Conservation (phyloP, 2,329 filamentous ascomycete genomes). For the Penicillium sp. region DNA sequence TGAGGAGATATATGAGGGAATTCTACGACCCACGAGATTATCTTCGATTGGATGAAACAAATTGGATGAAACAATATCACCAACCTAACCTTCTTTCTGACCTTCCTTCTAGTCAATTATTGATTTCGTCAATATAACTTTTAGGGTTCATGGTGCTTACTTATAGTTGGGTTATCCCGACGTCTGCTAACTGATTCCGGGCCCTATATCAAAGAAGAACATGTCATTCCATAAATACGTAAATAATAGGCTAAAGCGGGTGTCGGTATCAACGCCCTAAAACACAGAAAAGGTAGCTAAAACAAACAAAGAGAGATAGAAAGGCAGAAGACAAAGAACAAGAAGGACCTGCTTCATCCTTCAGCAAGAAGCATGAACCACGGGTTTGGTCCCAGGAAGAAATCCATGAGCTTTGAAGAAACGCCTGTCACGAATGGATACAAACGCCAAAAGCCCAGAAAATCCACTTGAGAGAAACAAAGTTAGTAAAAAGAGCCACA, state of each 20-base stretch:
- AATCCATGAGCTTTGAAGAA: background rate
- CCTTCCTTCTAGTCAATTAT: no score
- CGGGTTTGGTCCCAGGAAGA: background rate
- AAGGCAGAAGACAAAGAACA: background rate
- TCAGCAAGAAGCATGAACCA: background rate
- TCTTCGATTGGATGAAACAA: no score
- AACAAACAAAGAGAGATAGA: background rate
- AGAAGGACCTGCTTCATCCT: background rate
- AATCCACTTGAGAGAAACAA: background rate
- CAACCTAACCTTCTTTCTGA: no score
- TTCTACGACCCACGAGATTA: no score
- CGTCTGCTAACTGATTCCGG: background rate
- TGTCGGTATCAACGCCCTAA: background rate
- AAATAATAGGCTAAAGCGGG: no score
- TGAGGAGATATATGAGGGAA: no score
- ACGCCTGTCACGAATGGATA: background rate
- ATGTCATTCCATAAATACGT: background rate
- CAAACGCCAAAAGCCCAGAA: background rate
- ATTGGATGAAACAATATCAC: no score
- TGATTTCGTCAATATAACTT: no score
- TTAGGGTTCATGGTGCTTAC: no score
- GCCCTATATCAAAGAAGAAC: background rate
- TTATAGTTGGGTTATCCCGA: background rate
- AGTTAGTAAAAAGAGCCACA: background rate
- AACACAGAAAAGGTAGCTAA: fast-evolving